Evolutionary conservation across 2,329 filamentous ascomycete species (phyloP).

Genomic region (Aspergillus novofumigatus): DNA sequence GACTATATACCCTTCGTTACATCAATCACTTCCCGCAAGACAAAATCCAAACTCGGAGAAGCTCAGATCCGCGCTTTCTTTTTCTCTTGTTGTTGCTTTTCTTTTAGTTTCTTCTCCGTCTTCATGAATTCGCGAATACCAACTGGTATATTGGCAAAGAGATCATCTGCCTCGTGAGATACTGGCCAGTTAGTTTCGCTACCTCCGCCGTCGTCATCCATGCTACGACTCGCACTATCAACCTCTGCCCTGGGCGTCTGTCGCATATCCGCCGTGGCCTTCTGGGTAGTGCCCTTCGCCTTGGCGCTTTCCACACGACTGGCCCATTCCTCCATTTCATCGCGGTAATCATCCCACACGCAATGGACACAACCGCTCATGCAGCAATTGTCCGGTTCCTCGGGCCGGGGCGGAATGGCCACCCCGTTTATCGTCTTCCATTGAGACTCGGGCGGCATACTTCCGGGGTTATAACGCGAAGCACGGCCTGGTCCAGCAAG

Average conservation of each 20-base stretch:
- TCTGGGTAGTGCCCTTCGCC: slow-evolving; percentile 27
- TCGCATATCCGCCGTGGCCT: slow-evolving; percentile 26
- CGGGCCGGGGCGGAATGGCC: slow-evolving; percentile 73
- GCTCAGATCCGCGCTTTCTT: slow-evolving; percentile 11
- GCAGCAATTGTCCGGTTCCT: slow-evolving; percentile 96
- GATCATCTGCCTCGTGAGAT: slow-evolving; percentile 48
- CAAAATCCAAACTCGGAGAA: background rate
- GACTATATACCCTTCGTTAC: background rate
- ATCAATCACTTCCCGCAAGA: background rate
- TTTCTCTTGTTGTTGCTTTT: slow-evolving; percentile 62
- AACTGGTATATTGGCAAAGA: slow-evolving; percentile 79
- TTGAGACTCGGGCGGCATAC: slow-evolving; percentile 56
- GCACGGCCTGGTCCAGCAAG: slow-evolving; percentile 68
- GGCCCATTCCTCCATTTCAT: slow-evolving; percentile 90
- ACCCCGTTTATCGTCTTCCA: slow-evolving; percentile 67
- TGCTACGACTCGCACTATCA: slow-evolving; percentile 52
- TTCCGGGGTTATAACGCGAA: slow-evolving; percentile 51
- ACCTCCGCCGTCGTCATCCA: slow-evolving; percentile 78
- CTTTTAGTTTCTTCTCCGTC: slow-evolving; percentile 84
- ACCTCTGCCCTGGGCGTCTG: slow-evolving; percentile 38
- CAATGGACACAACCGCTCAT: slow-evolving; percentile 99
- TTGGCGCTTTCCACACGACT: slow-evolving; percentile 60
- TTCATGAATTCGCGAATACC: slow-evolving; percentile 97
- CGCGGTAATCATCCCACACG: slow-evolving; percentile 87
- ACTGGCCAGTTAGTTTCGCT: slow-evolving; percentile 64